Base-by-base conservation (phyloP, 1,139 yeast genomes). In the Oligophagozyma castellii region DNA sequence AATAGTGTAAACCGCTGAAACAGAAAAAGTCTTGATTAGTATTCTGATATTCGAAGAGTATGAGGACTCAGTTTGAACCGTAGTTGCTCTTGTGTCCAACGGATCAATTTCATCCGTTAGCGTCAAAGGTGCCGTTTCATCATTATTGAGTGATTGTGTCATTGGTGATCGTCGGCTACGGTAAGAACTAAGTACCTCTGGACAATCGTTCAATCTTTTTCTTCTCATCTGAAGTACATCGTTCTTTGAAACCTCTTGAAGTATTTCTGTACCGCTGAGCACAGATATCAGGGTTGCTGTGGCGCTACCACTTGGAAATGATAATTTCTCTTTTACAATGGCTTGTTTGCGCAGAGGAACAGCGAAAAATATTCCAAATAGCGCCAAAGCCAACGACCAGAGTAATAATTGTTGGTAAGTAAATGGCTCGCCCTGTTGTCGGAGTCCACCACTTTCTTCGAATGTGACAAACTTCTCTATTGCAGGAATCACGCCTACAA, bases 401-500 rank as follows among this genome's bases (percentile, higher is more conserved):
- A 77, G 49, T 19, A 81, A 56, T 32, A 89, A 57, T 39, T 83
- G 76, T 0, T 54, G 40, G 16, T 68, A 48, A 2, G 43, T 38
- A 33, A 71, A 61, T 6, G 53, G 46, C 23, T 69, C 46, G 4
- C 53, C 55, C 24, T 35, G 38, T 11, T 31, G 28, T 18, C 57
- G 40, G 1, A 65, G 64, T 2, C 63, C 53, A 2, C 95, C 95
- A 24, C 81, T 73, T 47, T 86, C 95, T 25, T 73, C 83, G 0
- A 65, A 59, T 2, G 81, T 73, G 37, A 89, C 55, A 43, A 86
- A 75, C 55, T 84, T 83, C 47, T 89, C 96, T 33, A 89, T 76
- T 0, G 98, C 96, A 0, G 98, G 98, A 2, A 89, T 68, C n/a
- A 92, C 86, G 1, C 98, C 98, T 12, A 89, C 92, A 35, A 89